Percentiles rank a stretch among this genome's conserved stretches.
These are phyloP conservation scores for Phylloporus rhodoxanthus DNA, from an alignment of 768 basidiomycete species.

Conservation along the genomic window DNA sequence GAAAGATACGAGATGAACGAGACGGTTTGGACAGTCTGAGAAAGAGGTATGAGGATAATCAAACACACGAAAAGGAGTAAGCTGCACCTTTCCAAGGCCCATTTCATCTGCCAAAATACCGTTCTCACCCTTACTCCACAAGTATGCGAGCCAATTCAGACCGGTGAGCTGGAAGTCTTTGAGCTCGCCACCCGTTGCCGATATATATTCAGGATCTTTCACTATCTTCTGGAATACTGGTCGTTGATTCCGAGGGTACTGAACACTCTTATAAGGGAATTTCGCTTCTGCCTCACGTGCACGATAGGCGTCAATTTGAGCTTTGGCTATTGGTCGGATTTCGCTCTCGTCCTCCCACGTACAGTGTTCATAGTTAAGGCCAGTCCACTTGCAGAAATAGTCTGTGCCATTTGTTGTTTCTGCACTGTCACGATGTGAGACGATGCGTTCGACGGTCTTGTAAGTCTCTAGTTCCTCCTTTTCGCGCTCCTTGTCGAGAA, in stretches of 20 bases:
- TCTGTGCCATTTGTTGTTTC: constrained; percentile 50
- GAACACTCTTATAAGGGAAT: constrained; percentile 79
- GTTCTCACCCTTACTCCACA: constrained; percentile 93
- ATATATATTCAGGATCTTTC: constrained; percentile 85
- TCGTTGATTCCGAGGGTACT: constrained; percentile 59
- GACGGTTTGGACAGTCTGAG: constrained; percentile 91
- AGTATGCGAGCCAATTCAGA: constrained; percentile 96
- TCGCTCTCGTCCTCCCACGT: constrained; percentile 91
- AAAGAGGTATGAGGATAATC: constrained; percentile 10
- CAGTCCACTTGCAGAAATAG: constrained; percentile 97
- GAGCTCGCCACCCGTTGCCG: constrained; percentile 68
- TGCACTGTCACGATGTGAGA: constrained; percentile 65
- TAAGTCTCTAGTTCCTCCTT: constrained; percentile 88
- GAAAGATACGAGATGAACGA: constrained; percentile 92
- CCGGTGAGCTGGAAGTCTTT: constrained; percentile 99
- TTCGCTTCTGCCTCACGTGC: constrained; percentile 68
- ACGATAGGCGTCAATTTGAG: constrained; percentile 75
- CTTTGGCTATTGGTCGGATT: constrained; percentile 69
- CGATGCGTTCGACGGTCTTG: constrained; percentile 87
- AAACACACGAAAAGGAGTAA: background rate
- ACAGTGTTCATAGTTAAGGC: constrained; percentile 87
- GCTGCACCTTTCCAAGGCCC: constrained; percentile 88
- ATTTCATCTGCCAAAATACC: constrained; percentile 99
- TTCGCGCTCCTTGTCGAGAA: constrained; percentile 85
- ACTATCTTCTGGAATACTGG: constrained; percentile 79